These are phyloP conservation scores for Venturia asperata DNA, from an alignment of 2,329 filamentous ascomycete species.

Conservation along the genomic window DNA sequence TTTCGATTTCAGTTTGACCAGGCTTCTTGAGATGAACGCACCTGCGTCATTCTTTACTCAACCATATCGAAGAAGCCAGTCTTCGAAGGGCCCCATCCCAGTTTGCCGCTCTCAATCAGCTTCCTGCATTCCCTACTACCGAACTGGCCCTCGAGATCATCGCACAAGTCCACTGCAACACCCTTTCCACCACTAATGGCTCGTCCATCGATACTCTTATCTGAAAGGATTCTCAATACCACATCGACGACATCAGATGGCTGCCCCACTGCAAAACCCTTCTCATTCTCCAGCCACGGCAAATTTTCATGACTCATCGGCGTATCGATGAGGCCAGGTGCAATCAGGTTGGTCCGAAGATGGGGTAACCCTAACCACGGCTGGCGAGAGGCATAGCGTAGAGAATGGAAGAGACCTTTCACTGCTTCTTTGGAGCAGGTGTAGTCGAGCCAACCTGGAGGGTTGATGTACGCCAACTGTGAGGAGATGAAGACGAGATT, in stretches of 20 bases:
- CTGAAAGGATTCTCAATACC: slow-evolving; percentile 7
- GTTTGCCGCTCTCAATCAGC: not conserved
- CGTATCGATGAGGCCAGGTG: slow-evolving; percentile 28
- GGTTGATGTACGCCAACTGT: slow-evolving; percentile 26
- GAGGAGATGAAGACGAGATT: slow-evolving; percentile 25
- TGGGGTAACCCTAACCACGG: not conserved
- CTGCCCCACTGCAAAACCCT: slow-evolving; percentile 9
- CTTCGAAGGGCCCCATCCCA: slow-evolving; percentile 11
- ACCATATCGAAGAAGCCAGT: slow-evolving; percentile 8
- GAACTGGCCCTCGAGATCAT: slow-evolving; percentile 16
- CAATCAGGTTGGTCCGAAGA: slow-evolving; percentile 26
- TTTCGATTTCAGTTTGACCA: too few relatives aligned
- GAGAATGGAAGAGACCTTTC: slow-evolving; percentile 26
- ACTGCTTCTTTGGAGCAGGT: slow-evolving; percentile 28
- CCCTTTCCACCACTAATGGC: slow-evolving; percentile 2
- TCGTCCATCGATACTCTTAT: slow-evolving; percentile 11
- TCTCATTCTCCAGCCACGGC: slow-evolving; percentile 10
- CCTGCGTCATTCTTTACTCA: not conserved
- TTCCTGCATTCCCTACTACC: slow-evolving; percentile 10
- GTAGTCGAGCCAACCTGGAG: slow-evolving; percentile 26
- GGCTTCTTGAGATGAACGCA: too few relatives aligned
- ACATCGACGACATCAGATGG: not conserved
- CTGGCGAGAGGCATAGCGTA: slow-evolving; percentile 20
- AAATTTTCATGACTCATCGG: slow-evolving; percentile 19
- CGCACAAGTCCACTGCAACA: slow-evolving; percentile 10